phyloP scores from a whole-genome alignment of 1,139 yeast species.

The Geotrichum restrictum region DNA sequence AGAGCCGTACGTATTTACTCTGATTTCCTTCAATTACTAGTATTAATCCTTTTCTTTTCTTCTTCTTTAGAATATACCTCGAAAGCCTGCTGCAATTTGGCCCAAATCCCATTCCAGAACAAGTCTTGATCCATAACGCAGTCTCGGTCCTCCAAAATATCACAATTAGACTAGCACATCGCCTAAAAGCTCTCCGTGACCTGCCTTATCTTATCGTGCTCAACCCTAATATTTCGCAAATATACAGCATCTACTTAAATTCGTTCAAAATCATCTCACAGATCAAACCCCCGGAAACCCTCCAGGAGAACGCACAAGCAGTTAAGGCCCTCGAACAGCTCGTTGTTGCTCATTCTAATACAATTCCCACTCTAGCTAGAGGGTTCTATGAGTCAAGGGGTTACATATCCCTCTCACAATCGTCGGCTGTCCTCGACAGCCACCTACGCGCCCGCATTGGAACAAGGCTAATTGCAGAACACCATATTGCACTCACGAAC shows the following conservation, averaged over 20 bases:
- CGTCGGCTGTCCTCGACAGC: conserved; percentile 62
- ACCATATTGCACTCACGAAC: conserved; percentile 60
- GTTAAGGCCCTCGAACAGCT: conserved; percentile 53
- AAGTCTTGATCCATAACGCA: conserved; percentile 39
- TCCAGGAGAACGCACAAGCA: conserved; percentile 53
- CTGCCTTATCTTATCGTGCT: conserved; percentile 79
- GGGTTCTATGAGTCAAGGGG: conserved; percentile 75
- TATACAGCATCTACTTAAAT: conserved; percentile 66
- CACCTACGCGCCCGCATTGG: conserved; percentile 81
- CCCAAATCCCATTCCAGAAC: conserved; percentile 30
- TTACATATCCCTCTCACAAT: conserved; percentile 48
- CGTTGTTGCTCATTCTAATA: conserved; percentile 74
- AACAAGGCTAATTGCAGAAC: conserved; percentile 80
- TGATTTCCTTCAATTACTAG: too few species aligned
- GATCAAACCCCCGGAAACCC: conserved; percentile 42
- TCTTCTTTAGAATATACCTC: conserved; percentile 19
- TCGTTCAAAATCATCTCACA: conserved; percentile 63
- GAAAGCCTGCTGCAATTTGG: conserved; percentile 32
- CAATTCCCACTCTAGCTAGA: conserved; percentile 70
- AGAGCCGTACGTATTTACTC: not conserved
- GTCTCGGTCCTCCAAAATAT: conserved; percentile 35
- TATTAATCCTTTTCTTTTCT: not conserved
- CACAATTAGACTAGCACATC: conserved; percentile 43
- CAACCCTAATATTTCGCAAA: conserved; percentile 82
- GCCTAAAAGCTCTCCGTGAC: conserved; percentile 64